A percentile compares a stretch with the other conserved stretches of the same genome.
These are phyloP conservation scores for Tanacetum coccineum DNA, from an alignment of 129 eudicot species.

Conservation along the genomic window DNA sequence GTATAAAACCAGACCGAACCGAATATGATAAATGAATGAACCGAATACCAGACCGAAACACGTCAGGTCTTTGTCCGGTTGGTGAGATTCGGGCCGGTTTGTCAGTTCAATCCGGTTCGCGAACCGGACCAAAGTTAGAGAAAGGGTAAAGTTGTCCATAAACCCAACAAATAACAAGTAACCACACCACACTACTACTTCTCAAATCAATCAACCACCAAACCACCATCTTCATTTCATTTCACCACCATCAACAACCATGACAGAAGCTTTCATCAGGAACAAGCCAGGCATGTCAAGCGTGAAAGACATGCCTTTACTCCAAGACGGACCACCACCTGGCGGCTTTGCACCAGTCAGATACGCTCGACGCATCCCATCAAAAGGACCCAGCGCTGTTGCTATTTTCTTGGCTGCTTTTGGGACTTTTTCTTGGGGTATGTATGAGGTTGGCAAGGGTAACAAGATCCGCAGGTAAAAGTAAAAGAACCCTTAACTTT, in stretches of 20 bases:
- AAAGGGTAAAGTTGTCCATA: too few species aligned
- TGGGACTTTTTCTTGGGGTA: slow-evolving; percentile 90
- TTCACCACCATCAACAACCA: slow-evolving; percentile 15
- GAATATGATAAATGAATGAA: too few species aligned
- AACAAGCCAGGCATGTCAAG: slow-evolving; percentile 86
- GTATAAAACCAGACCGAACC: too few species aligned
- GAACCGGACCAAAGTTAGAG: too few species aligned
- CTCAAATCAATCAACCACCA: too few species aligned
- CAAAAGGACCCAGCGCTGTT: slow-evolving; percentile 88
- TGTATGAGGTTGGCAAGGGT: slow-evolving; percentile 95
- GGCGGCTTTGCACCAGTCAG: slow-evolving; percentile 96
- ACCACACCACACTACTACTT: too few species aligned
- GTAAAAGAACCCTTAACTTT: too few species aligned
- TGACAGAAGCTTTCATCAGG: slow-evolving; percentile 91
- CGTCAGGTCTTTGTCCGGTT: too few species aligned
- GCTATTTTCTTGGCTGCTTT: slow-evolving; percentile 80
- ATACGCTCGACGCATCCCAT: slow-evolving; percentile 90
- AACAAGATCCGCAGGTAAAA: slow-evolving; percentile 97
- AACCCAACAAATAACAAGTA: too few species aligned
- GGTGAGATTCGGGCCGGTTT: too few species aligned
- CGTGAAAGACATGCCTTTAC: slow-evolving; percentile 93
- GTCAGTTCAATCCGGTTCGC: too few species aligned
- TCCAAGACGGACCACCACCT: slow-evolving; percentile 98
- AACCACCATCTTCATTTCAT: neutral
- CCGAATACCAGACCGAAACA: too few species aligned